A percentile compares a stretch with the other conserved stretches of the same genome.
These are phyloP conservation scores for Cubamyces sp. DNA, from an alignment of 768 basidiomycete genomes.

Conservation along the genomic window DNA sequence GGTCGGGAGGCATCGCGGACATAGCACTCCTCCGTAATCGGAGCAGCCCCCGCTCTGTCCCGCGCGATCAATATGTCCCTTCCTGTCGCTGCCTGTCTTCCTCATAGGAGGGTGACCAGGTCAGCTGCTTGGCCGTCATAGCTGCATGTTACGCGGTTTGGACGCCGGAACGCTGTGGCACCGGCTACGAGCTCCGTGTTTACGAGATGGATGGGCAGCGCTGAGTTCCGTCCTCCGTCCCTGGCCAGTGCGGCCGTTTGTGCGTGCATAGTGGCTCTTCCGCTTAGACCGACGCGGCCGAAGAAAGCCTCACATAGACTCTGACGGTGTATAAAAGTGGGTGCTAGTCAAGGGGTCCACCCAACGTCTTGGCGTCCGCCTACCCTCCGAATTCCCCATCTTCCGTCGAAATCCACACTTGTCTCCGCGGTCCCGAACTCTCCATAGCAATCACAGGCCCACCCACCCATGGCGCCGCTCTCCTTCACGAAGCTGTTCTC, in stretches of 20 bases:
- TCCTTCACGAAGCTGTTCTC: slow-evolving; percentile 22
- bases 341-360: no score
- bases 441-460: not conserved
- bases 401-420: not conserved
- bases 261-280: not conserved
- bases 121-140: slow-evolving; percentile 13
- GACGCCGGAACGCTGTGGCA: slow-evolving; percentile 9
- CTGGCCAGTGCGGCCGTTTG: not conserved
- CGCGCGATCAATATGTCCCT: slow-evolving; percentile 10
- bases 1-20: slow-evolving; percentile 9
- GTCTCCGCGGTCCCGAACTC: not conserved
- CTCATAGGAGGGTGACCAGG: slow-evolving; percentile 3
- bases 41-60: slow-evolving; percentile 13
- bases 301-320: not conserved
- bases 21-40: slow-evolving; percentile 13
- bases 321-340: no score
- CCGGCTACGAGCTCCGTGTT: slow-evolving; percentile 15
- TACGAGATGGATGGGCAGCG: slow-evolving; percentile 4
- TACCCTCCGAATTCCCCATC: not conserved
- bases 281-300: not conserved
- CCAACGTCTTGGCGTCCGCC: not conserved
- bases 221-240: slow-evolving; percentile 15
- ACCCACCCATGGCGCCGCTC: slow-evolving; percentile 18
- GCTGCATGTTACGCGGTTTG: not conserved
- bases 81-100: not conserved